phyloP scores from a whole-genome alignment of 2,329 filamentous ascomycete species.

The Didymella pomorum region DNA sequence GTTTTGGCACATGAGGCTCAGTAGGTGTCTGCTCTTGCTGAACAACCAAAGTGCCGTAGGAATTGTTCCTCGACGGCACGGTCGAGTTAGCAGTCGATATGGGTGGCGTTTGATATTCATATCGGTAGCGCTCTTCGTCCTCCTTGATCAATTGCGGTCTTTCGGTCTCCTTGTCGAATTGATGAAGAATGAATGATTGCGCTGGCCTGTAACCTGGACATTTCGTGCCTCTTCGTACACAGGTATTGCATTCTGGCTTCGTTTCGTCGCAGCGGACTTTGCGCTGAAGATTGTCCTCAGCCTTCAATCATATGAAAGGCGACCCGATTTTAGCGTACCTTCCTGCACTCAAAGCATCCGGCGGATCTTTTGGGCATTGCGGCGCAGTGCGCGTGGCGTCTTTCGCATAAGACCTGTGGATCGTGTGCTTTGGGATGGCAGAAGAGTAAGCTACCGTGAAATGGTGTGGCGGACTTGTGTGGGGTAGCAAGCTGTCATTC shows the following conservation, averaged over 20 bases:
- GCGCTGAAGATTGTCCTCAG: constrained; percentile 27
- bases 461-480: neutral
- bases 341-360: constrained; percentile 50
- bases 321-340: constrained; percentile 29
- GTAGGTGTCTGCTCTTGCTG: constrained; percentile 25
- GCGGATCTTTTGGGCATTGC: constrained; percentile 49
- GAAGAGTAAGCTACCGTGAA: neutral
- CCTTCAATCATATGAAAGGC: constrained; percentile 13
- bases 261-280: constrained; percentile 50
- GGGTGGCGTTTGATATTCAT: constrained; percentile 34
- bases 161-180: constrained; percentile 41
- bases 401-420: constrained; percentile 11
- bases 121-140: constrained; percentile 46
- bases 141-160: constrained; percentile 45
- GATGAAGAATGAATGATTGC: constrained; percentile 48
- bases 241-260: constrained; percentile 48
- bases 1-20: constrained; percentile 36
- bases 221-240: constrained; percentile 45
- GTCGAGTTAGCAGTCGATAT: constrained; percentile 8
- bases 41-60: constrained; percentile 21
- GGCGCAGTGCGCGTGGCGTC: constrained; percentile 17
- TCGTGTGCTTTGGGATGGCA: neutral
- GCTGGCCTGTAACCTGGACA: constrained; percentile 49
- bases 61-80: constrained; percentile 9
- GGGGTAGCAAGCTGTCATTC: constrained; percentile 16